A percentile compares a stretch with the other conserved stretches of the same genome.
phyloP scores from a whole-genome alignment of 2,329 filamentous ascomycete species.

The Cercospora zeina region DNA sequence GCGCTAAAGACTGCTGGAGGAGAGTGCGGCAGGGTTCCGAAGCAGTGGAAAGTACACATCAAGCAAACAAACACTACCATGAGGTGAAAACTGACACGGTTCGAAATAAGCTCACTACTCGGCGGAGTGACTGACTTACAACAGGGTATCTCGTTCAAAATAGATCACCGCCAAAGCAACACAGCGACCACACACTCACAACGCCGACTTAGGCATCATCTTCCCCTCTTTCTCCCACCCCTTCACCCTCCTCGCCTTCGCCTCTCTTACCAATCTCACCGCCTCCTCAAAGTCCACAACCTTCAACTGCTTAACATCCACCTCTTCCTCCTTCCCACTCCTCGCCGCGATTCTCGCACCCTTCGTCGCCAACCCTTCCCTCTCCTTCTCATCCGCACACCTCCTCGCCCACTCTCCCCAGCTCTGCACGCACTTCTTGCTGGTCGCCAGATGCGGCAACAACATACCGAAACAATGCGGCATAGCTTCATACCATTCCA shows the following conservation, averaged over 20 bases:
- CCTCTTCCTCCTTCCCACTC: slow-evolving; percentile 35
- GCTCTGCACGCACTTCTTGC: slow-evolving; percentile 41
- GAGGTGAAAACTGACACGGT: no score
- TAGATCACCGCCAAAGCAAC: background rate
- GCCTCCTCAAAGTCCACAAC: slow-evolving; percentile 35
- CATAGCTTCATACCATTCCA: slow-evolving; percentile 77
- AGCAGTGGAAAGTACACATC: no score
- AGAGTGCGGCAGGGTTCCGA: no score
- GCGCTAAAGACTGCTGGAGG: background rate
- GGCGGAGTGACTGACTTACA: background rate
- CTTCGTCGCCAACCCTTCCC: slow-evolving; percentile 33
- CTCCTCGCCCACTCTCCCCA: slow-evolving; percentile 39
- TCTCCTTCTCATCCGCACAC: slow-evolving; percentile 35
- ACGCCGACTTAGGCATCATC: slow-evolving; percentile 38
- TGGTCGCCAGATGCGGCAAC: slow-evolving; percentile 40
- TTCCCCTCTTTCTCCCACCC: slow-evolving; percentile 41
- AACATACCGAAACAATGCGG: slow-evolving; percentile 65
- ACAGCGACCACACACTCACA: slow-evolving; percentile 20
- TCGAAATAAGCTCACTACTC: no score
- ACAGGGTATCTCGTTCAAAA: slow-evolving; percentile 3
- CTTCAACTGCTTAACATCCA: slow-evolving; percentile 33
- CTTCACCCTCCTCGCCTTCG: slow-evolving; percentile 36
- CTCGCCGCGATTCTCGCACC: slow-evolving; percentile 37
- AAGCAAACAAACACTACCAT: no score
- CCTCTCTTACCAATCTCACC: slow-evolving; percentile 34